Percentiles rank a stretch among this genome's conserved stretches.
phyloP scores from a whole-genome alignment of 352 stramenopile species.

The Phytophthora multivora region DNA sequence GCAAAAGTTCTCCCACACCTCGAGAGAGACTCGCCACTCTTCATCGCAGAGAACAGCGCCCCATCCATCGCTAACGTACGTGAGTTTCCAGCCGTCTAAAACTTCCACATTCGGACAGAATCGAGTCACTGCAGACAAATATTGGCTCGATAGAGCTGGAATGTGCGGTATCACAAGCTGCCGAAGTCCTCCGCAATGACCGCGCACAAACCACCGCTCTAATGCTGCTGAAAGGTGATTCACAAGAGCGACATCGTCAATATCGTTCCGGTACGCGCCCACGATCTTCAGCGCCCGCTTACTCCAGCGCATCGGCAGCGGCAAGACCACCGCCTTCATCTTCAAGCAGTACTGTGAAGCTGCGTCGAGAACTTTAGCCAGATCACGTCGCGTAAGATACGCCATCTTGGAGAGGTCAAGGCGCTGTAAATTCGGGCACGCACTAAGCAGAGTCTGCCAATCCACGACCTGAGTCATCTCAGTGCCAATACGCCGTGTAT shows the following conservation, averaged over 20 bases:
- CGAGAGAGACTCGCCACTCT: conserved; percentile 49
- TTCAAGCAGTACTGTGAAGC: conserved; percentile 48
- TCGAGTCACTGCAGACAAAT: conserved; percentile 42
- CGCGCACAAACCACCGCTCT: conserved; percentile 45
- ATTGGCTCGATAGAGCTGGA: conserved; percentile 42
- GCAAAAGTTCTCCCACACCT: conserved; percentile 52
- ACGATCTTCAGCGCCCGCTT: conserved; percentile 33
- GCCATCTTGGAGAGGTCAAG: conserved; percentile 58
- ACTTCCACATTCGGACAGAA: conserved; percentile 60
- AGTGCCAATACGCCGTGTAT: conserved; percentile 27
- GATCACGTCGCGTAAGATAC: conserved; percentile 48
- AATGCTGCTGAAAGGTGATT: conserved; percentile 37
- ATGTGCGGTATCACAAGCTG: conserved; percentile 51
- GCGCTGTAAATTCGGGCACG: conserved; percentile 50
- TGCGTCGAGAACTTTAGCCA: conserved; percentile 43
- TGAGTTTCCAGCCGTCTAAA: conserved; percentile 63
- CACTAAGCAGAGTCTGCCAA: conserved; percentile 41
- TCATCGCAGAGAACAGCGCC: conserved; percentile 53
- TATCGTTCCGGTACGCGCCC: conserved; percentile 23
- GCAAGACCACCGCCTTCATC: conserved; percentile 49
- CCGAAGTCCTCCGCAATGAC: conserved; percentile 33
- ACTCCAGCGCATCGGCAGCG: conserved; percentile 46
- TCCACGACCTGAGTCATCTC: conserved; percentile 40
- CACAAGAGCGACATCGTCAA: conserved; percentile 37
- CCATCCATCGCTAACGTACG: conserved; percentile 54